phyloP scores from a whole-genome alignment of 805 yeast genomes.

The Zygoascus flipseniorum region DNA sequence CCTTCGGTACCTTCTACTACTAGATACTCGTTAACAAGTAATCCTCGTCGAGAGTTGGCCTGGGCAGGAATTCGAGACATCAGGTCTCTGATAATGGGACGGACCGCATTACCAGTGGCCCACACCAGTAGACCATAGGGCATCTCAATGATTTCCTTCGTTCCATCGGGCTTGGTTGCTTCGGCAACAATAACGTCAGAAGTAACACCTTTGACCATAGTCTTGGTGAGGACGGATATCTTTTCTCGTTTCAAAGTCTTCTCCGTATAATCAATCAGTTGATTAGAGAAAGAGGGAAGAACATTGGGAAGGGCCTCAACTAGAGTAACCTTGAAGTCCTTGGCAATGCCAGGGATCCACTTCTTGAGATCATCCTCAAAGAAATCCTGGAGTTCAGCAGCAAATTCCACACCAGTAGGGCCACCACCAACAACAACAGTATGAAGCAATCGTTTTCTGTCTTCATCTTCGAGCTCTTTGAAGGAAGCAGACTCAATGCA shows the following conservation, averaged over 20 bases:
- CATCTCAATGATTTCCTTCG: conserved; percentile 49
- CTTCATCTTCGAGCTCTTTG: conserved; percentile 53
- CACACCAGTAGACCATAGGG: conserved; percentile 92
- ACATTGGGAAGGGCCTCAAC: conserved; percentile 91
- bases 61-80: conserved; percentile 59
- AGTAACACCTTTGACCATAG: conserved; percentile 83
- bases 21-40: conserved; percentile 73
- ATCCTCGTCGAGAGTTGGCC: conserved; percentile 82
- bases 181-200: conserved; percentile 61
- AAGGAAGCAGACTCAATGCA: conserved; percentile 86
- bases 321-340: conserved; percentile 73
- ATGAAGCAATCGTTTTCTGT: conserved; percentile 74
- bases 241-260: conserved; percentile 59
- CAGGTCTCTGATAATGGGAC: conserved; percentile 62
- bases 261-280: conserved; percentile 58
- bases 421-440: conserved; percentile 97
- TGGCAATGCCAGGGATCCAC: conserved; percentile 81
- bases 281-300: conserved; percentile 41
- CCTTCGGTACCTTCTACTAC: conserved; percentile 76
- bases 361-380: conserved; percentile 81
- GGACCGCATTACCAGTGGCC: conserved; percentile 96
- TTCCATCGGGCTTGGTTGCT: conserved; percentile 58
- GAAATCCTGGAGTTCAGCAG: conserved; percentile 93
- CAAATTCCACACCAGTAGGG: conserved; percentile 78
- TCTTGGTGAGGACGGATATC: conserved; percentile 69